Base-by-base conservation (phyloP, 2,329 filamentous ascomycete genomes). In the Fusarium tupiense region DNA sequence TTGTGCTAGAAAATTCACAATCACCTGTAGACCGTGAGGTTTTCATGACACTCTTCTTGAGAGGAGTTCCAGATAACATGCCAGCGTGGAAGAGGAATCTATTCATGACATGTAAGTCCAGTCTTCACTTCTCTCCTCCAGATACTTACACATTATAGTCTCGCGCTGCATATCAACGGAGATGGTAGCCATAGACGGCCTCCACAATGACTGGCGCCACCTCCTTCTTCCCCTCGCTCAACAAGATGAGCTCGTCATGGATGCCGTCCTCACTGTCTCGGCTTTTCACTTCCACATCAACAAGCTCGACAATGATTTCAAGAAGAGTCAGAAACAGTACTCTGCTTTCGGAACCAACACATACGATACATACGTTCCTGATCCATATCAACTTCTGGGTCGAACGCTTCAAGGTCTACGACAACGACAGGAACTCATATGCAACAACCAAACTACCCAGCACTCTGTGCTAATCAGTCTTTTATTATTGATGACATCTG, bases 141-240 rank as follows among this genome's bases (percentile, higher is more conserved):
- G 3, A 8, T 8, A 3, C 64, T 72, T 14, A 73, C 31, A 2
- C 0, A 2, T 1, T 0, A 0, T 9, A 78, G 77, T 78, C 26
- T 78, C 76, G 0, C 58, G 67, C 20, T 66, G 71, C 3, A 78
- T 78, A 41, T 76, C 77, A 4, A 71, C 62, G 1, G 77, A 78
- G 29, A 78, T 78, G 76, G 72, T 77, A 6, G 75, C 77, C 1
- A 76, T 78, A 17, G 77, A 78, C 22, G 77, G 77, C 5, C n/a
- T 72, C 0, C 77, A 76, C 22, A 78, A 78, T 3, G 77, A 77
- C 22, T 78, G 77, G 76, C 75, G 77, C 0, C 70, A 78, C 6
- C 16, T 77, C 6, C 53, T 78, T 8, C 75, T 78, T 2, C 77
- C 77, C 0, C 41, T 77, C 1, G 75, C 73, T 4, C 72, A 78